phyloP scores from a whole-genome alignment of 164 flowering plant species.

The Chloranthus sessilifolius region DNA sequence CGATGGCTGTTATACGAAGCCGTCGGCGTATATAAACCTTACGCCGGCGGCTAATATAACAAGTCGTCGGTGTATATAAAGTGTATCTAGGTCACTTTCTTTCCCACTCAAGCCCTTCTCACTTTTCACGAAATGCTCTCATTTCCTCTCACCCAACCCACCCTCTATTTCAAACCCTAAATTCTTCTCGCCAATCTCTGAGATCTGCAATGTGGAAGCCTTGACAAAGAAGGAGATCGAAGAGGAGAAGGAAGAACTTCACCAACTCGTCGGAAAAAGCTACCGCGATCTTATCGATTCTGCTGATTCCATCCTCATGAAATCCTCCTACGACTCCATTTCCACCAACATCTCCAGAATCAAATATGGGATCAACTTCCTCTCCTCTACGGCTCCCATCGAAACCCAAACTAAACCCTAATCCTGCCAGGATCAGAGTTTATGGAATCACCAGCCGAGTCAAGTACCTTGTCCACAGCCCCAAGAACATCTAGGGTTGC shows the following conservation, averaged over 20 bases:
- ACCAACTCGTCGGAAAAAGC: slow-evolving; percentile 81
- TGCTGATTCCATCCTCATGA: slow-evolving; percentile 93
- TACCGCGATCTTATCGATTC: slow-evolving; percentile 93
- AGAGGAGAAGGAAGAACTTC: slow-evolving; percentile 80
- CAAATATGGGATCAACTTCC: slow-evolving; percentile 43
- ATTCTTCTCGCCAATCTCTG: slow-evolving; percentile 76
- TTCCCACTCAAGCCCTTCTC: no score
- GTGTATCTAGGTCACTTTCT: no score
- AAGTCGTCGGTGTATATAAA: no score
- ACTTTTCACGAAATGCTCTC: no score
- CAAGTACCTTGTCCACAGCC: slow-evolving; percentile 89
- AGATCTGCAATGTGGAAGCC: slow-evolving; percentile 70
- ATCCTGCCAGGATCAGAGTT: slow-evolving; percentile 30
- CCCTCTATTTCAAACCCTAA: no score
- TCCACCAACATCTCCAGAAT: slow-evolving; percentile 61
- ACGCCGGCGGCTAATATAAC: no score
- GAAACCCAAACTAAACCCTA: slow-evolving; percentile 21
- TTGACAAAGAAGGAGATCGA: slow-evolving; percentile 61
- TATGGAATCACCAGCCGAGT: slow-evolving; percentile 77
- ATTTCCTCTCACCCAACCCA: no score
- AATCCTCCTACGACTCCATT: slow-evolving; percentile 56
- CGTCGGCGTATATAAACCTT: no score
- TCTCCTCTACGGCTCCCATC: slow-evolving; percentile 29
- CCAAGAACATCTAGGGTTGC: slow-evolving; percentile 97
- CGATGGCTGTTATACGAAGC: no score